Base-by-base conservation (phyloP, 2,329 filamentous ascomycete genomes). In the Colletotrichum lindemuthianum region DNA sequence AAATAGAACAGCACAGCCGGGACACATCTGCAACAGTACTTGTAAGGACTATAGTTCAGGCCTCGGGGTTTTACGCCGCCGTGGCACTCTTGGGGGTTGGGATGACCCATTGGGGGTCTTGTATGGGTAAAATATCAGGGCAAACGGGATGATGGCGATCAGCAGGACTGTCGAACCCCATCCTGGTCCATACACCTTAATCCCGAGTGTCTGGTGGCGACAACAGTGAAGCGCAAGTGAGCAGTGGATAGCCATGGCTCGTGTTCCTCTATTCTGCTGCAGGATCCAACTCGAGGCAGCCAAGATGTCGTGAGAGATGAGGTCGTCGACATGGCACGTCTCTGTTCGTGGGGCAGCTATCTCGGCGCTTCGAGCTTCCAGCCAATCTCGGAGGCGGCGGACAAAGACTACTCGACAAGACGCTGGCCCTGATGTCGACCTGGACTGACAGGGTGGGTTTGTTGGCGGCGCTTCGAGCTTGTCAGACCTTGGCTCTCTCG, bases 171-270 rank as follows among this genome's bases (percentile, higher is more conserved):
- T 41, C 56, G n/a, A 49, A 50, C 32, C 45, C 45, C 47, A 65
- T 60, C 39, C 61, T 40, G 50, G 44, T 37, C 60, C 57, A 60
- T 57, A 24, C 55, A 65, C 57, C 58, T 60, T 65, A 60, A 60
- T 65, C 36, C 44, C 47, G 61, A 5, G 9, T 40, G 37, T 40
- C 5, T 24, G 24, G 24, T 24, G 24, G 4, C 24, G 24, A 24
- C 24, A 24, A 24, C 24, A 24, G 24, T 24, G 24, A 24, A 24
- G 24, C 24, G 24, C 24, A 24, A 24, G 24, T 24, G 24, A 24
- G 24, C 24, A 24, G 24, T 55, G 52, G 52, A 45, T 55, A 55
- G 3, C 24, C 24, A 24, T 40, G 4, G 8, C 37, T 12, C 12
- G 37, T 39, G 37, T 7, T 39, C 8, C 9, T 40, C 9, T 40